Percentiles rank a stretch among this genome's conserved stretches.
Conservation (phyloP, 2,329 filamentous ascomycete species). For the Didymella sp. region DNA sequence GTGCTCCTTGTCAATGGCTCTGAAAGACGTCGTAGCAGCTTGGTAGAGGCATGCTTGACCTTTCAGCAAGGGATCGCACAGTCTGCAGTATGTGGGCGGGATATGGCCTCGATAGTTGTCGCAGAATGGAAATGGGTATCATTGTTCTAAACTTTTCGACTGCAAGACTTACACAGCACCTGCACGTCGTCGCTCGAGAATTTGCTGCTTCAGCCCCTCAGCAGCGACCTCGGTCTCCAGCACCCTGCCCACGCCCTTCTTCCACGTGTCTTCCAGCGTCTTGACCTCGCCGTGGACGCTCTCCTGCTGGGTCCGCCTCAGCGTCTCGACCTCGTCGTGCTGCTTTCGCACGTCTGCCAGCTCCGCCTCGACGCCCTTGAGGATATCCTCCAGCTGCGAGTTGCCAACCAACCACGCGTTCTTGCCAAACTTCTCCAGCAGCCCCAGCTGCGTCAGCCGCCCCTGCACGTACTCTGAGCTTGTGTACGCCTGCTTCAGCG, state of each 20-base stretch:
- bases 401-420: constrained; percentile 93
- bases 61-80: too few relatives aligned
- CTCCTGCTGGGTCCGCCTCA: constrained; percentile 73
- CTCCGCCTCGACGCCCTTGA: constrained; percentile 75
- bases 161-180: constrained; percentile 33
- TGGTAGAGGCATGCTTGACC: too few relatives aligned
- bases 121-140: neutral
- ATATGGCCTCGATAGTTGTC: too few relatives aligned
- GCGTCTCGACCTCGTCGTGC: constrained; percentile 75
- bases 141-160: neutral
- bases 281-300: constrained; percentile 74
- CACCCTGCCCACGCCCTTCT: constrained; percentile 75
- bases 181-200: constrained; percentile 45
- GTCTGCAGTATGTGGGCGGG: too few relatives aligned
- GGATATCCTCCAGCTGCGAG: constrained; percentile 75
- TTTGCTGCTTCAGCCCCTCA: constrained; percentile 65
- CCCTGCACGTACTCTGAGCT: constrained; percentile 64
- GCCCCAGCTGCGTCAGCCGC: constrained; percentile 66
- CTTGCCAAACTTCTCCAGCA: constrained; percentile 83
- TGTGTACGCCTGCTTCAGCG: constrained; percentile 63
- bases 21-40: too few relatives aligned
- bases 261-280: constrained; percentile 80
- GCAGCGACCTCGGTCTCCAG: constrained; percentile 87
- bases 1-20: too few relatives aligned
- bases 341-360: constrained; percentile 71